phyloP scores from a whole-genome alignment of 768 basidiomycete species.

The Cubamyces lactineus region DNA sequence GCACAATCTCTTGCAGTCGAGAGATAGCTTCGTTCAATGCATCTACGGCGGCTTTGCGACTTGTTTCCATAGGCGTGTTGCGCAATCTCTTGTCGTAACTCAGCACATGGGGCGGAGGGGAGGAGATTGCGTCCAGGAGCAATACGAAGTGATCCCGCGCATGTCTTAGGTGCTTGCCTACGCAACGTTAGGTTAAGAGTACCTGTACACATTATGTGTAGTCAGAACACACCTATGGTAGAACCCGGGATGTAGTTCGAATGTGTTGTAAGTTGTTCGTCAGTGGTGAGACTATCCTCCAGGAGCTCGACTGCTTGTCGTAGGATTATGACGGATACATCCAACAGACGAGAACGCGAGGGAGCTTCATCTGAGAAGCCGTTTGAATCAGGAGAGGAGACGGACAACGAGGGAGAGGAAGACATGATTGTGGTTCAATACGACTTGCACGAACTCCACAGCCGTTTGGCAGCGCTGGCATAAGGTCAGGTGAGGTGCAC shows the following conservation, averaged over 20 bases:
- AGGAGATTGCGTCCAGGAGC: slow-evolving; percentile 56
- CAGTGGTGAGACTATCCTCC: slow-evolving; percentile 62
- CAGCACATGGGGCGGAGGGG: slow-evolving; percentile 52
- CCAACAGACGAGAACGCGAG: slow-evolving; percentile 56
- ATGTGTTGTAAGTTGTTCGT: slow-evolving; percentile 67
- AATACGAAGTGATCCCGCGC: slow-evolving; percentile 82
- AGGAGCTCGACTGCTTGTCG: slow-evolving; percentile 75
- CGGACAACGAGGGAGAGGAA: slow-evolving; percentile 3
- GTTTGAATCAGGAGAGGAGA: background rate
- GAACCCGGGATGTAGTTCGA: slow-evolving; percentile 86
- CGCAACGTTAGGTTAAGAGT: background rate
- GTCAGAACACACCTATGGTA: slow-evolving; percentile 65
- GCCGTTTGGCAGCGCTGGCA: slow-evolving; percentile 1
- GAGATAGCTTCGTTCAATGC: slow-evolving; percentile 60
- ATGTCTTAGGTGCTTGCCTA: slow-evolving; percentile 87
- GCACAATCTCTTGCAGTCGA: slow-evolving; percentile 57
- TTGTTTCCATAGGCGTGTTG: slow-evolving; percentile 85
- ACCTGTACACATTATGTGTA: background rate
- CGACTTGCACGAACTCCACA: background rate
- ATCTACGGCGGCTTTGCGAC: slow-evolving; percentile 56
- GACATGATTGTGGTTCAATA: slow-evolving; percentile 7
- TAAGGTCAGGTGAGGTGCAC: slow-evolving; percentile 16
- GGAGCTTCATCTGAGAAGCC: slow-evolving; percentile 26
- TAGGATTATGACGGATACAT: slow-evolving; percentile 68
- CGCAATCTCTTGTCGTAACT: slow-evolving; percentile 78